phyloP scores from a whole-genome alignment of 2,329 filamentous ascomycete species.

The Claviceps sp. region DNA sequence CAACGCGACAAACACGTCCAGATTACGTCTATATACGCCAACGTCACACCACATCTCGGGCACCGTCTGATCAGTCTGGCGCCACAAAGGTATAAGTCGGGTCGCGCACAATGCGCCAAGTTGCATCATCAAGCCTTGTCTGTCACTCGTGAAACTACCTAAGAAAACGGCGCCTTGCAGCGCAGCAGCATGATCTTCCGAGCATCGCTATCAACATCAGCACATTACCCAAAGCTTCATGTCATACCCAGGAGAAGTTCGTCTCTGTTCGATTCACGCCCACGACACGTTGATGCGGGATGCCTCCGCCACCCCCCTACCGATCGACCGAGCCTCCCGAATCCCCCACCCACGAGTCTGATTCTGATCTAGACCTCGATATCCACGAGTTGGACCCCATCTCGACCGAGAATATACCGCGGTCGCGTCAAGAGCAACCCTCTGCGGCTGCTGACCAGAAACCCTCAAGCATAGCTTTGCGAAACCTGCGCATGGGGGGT shows the following conservation, averaged over 20 bases:
- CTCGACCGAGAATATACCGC: conserved; percentile 23
- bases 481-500: conserved; percentile 55
- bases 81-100: neutral
- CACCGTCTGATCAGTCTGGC: neutral
- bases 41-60: neutral
- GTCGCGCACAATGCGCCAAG: conserved; percentile 5
- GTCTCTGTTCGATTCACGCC: neutral
- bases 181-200: conserved; percentile 12
- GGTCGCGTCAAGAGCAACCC: conserved; percentile 15
- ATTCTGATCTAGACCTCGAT: conserved; percentile 61
- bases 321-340: conserved; percentile 49
- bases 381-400: conserved; percentile 67
- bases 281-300: conserved; percentile 25
- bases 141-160: neutral
- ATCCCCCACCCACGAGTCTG: conserved; percentile 53
- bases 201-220: conserved; percentile 6
- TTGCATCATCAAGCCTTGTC: neutral
- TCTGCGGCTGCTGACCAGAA: conserved; percentile 31
- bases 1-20: neutral
- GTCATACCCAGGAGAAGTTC: conserved; percentile 8
- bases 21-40: too few species aligned
- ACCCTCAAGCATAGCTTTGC: conserved; percentile 53
- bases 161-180: neutral
- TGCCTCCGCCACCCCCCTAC: conserved; percentile 42
- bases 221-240: conserved; percentile 7